phyloP scores from a whole-genome alignment of 345 rosid species.

The Pugionium cornutum region DNA sequence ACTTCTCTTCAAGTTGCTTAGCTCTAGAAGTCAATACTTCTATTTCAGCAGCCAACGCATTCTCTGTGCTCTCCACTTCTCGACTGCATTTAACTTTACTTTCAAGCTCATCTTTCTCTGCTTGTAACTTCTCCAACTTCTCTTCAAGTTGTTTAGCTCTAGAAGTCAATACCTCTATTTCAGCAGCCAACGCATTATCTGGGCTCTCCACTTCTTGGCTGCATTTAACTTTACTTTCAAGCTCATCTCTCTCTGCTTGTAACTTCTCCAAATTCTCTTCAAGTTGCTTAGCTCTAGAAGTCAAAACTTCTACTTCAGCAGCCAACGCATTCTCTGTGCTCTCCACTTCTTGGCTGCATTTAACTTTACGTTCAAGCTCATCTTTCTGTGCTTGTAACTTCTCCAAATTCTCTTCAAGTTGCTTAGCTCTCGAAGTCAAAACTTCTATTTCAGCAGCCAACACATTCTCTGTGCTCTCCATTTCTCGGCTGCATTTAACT shows the following conservation, averaged over 20 bases:
- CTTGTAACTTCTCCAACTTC: slow-evolving; percentile 43
- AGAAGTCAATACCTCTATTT: slow-evolving; percentile 37
- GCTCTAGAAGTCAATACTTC: slow-evolving; percentile 18
- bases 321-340: too few relatives aligned
- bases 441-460: slow-evolving; percentile 44
- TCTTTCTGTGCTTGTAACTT: too few relatives aligned
- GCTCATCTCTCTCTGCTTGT: slow-evolving; percentile 45
- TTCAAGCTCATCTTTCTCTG: slow-evolving; percentile 47
- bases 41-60: slow-evolving; percentile 34
- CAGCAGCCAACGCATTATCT: slow-evolving; percentile 1
- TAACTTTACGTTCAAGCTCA: too few relatives aligned
- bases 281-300: slow-evolving; percentile 23
- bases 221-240: slow-evolving; percentile 41
- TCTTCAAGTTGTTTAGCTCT: slow-evolving; percentile 40
- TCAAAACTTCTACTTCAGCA: too few relatives aligned
- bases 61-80: slow-evolving; percentile 39
- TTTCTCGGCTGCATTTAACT: background rate
- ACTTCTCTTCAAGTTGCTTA: slow-evolving; percentile 45
- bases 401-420: slow-evolving; percentile 34
- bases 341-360: too few relatives aligned
- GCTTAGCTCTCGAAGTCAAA: too few relatives aligned
- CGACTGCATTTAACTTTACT: slow-evolving; percentile 37
- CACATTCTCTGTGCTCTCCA: slow-evolving; percentile 40
- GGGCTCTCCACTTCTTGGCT: slow-evolving; percentile 41
- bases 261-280: slow-evolving; percentile 48